Evolutionary conservation across 164 flowering plant genomes (phyloP).

Genomic region (Protea cynaroides): DNA sequence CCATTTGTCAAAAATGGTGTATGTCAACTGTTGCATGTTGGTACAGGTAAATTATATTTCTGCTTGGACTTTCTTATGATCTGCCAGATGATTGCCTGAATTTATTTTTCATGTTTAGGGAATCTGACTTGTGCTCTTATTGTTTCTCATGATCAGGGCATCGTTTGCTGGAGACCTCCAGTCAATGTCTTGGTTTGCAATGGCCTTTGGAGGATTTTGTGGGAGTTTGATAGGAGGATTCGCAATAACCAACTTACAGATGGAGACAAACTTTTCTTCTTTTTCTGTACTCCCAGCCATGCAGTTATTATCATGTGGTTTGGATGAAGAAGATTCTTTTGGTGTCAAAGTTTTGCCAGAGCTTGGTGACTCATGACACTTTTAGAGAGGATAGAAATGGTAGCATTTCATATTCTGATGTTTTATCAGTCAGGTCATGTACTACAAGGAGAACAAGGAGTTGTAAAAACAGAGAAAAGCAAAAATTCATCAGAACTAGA

Average conservation of each 20-base stretch:
- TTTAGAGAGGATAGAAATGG: conserved; percentile 24
- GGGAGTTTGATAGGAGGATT: conserved; percentile 91
- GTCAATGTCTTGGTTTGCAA: conserved; percentile 81
- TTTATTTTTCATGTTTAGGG: background rate
- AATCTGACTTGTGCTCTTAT: conserved; percentile 4
- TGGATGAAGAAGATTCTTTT: conserved; percentile 54
- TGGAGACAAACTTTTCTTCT: conserved; percentile 60
- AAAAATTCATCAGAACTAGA: conserved; percentile 14
- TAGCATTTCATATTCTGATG: conserved; percentile 27
- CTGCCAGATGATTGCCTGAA: background rate
- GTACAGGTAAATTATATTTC: background rate
- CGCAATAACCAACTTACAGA: conserved; percentile 52
- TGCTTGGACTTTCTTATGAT: background rate
- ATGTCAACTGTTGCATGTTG: conserved; percentile 11
- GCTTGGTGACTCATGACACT: conserved; percentile 17
- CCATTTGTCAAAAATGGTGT: conserved; percentile 46
- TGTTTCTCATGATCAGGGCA: conserved; percentile 41
- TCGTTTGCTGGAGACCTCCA: conserved; percentile 93
- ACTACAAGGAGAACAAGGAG: conserved; percentile 51
- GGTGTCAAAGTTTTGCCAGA: conserved; percentile 26
- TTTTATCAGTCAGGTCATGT: conserved; percentile 11
- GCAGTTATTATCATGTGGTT: conserved; percentile 75
- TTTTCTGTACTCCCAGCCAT: conserved; percentile 63
- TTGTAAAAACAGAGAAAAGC: conserved; percentile 27
- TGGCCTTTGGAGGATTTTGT: conserved; percentile 91